phyloP scores from a whole-genome alignment of 2,329 filamentous ascomycete species.

The Colletotrichum sp. region DNA sequence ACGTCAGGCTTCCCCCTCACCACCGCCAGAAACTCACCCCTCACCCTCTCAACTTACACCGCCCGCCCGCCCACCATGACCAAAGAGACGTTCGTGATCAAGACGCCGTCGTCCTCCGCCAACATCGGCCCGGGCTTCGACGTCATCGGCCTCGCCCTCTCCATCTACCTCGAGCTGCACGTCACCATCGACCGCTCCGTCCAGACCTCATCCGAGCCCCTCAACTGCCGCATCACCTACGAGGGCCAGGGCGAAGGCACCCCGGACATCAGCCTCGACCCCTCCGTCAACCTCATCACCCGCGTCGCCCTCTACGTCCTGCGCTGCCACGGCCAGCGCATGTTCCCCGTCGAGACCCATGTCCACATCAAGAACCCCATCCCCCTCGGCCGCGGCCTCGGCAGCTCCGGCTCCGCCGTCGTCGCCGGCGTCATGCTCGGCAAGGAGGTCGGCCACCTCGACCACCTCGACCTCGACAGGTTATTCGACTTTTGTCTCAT shows the following conservation, averaged over 20 bases:
- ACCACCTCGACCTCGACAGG: slow-evolving; percentile 70
- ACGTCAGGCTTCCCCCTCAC: background rate
- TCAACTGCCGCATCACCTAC: slow-evolving; percentile 92
- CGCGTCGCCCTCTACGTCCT: slow-evolving; percentile 93
- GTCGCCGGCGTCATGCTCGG: slow-evolving; percentile 94
- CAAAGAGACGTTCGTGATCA: slow-evolving; percentile 72
- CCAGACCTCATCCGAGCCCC: slow-evolving; percentile 60
- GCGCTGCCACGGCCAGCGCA: slow-evolving; percentile 84
- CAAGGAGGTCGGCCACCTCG: slow-evolving; percentile 84
- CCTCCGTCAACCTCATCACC: slow-evolving; percentile 91
- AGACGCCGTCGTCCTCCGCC: slow-evolving; percentile 91
- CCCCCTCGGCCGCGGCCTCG: slow-evolving; percentile 87
- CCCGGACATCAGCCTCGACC: slow-evolving; percentile 79
- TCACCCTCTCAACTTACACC: background rate
- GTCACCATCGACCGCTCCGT: slow-evolving; percentile 74
- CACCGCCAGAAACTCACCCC: background rate
- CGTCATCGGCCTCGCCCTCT: slow-evolving; percentile 93
- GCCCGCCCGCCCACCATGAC: background rate
- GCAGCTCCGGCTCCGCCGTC: slow-evolving; percentile 94
- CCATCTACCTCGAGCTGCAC: slow-evolving; percentile 88
- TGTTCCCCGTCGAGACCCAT: slow-evolving; percentile 84
- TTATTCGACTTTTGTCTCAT: slow-evolving; percentile 97
- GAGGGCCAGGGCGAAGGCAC: slow-evolving; percentile 78
- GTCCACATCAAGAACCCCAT: slow-evolving; percentile 97
- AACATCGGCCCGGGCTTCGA: slow-evolving; percentile 99